Base-by-base conservation (phyloP, 2,329 filamentous ascomycete genomes). In the Diplodia corticola region DNA sequence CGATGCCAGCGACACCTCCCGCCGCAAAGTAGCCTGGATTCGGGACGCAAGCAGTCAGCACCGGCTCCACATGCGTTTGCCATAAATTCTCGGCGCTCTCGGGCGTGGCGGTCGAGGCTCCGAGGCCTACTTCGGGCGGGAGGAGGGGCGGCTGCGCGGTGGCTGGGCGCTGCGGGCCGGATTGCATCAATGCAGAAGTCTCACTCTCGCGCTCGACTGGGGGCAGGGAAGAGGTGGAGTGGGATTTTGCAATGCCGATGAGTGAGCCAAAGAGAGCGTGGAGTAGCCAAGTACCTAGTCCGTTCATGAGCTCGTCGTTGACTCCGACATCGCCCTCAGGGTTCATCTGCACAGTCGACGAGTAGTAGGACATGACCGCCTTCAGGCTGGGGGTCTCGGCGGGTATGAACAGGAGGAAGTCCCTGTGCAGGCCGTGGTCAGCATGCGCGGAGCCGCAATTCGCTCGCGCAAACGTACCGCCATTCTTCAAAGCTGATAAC, bases 11-110 rank as follows among this genome's bases (percentile, higher is more conserved):
- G 77, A 96, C 84, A 79, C 93, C 95, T 84, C 95, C 95, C 78
- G 95, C 95, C 81, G 96, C 81, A 80, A 98, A 99, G 82, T 98
- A 99, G 86, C 95, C 95, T 96, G 90, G 85, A 88, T 92, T 87
- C 79, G 91, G 91, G 79, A 92, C 83, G 78, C 80, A 81, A 76
- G 77, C 76, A 84, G 90, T 84, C 80, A 84, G 82, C 80, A 77
- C 77, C 69, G 79, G 73, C 75, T 76, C 76, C 71, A 80, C 72
- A 73, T 70, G 74, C 72, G 69, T 67, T 66, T 66, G 73, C 65
- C 67, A 72, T 67, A 72, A 60, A 17, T n/a, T 65, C 44, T 30
- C 63, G 54, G 53, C 53, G 64, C 33, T 40, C 12, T 70, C 67
- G 53, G 67, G 67, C 64, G 69, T 67, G 68, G 72, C 70, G 40